Evolutionary conservation across 2,329 filamentous ascomycete genomes (phyloP).

Genomic region (Thermomyces lanuginosus): DNA sequence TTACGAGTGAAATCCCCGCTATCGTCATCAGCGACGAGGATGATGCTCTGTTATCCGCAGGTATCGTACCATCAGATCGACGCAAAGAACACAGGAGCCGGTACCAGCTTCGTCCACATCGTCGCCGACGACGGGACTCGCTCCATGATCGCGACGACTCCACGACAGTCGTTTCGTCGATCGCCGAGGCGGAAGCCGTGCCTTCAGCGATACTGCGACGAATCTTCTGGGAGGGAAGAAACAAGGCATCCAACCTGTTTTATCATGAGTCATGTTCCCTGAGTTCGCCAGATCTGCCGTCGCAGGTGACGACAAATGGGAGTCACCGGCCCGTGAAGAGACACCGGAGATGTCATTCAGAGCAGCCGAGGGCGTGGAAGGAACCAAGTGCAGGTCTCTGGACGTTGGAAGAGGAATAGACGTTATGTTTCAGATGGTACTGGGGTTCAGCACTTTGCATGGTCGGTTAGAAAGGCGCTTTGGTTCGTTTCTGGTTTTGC

Average conservation of each 20-base stretch:
- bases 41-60: too few species aligned
- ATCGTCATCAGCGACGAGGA: too few species aligned
- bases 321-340: slow-evolving; percentile 10
- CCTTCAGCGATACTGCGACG: slow-evolving; percentile 10
- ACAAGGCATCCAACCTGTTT: slow-evolving; percentile 10
- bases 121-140: too few species aligned
- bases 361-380: slow-evolving; percentile 22
- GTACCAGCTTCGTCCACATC: too few species aligned
- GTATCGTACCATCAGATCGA: slow-evolving; percentile 11
- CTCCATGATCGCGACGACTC: slow-evolving; percentile 1
- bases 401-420: slow-evolving; percentile 18
- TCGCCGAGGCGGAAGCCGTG: slow-evolving; percentile 7
- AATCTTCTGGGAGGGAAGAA: slow-evolving; percentile 17
- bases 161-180: slow-evolving; percentile 8
- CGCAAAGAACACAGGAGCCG: too few species aligned
- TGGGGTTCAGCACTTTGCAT: too few species aligned
- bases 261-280: slow-evolving; percentile 6
- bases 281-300: slow-evolving; percentile 10
- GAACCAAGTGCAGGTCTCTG: slow-evolving; percentile 20
- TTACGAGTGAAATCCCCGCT: too few species aligned
- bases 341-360: slow-evolving; percentile 23
- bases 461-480: too few species aligned
- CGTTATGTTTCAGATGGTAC: not conserved
- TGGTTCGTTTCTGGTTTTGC: too few species aligned
- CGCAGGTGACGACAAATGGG: slow-evolving; percentile 5